phyloP scores from a whole-genome alignment of 2,329 filamentous ascomycete species.

The Pseudocercospora eumusae region DNA sequence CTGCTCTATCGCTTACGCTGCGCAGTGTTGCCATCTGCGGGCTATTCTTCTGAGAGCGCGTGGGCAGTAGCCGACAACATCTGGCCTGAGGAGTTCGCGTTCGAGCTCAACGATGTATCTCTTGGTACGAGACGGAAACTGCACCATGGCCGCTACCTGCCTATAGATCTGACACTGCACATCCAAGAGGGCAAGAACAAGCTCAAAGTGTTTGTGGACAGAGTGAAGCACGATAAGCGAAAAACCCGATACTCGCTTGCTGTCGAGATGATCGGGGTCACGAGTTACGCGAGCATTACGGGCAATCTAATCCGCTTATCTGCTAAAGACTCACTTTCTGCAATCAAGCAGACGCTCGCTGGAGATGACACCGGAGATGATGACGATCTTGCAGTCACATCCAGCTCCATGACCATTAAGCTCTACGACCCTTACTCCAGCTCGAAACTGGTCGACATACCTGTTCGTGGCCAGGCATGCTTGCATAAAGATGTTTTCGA shows the following conservation, averaged over 20 bases:
- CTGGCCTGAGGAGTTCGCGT: constrained; percentile 72
- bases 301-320: constrained; percentile 41
- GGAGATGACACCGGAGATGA: constrained; percentile 56
- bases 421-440: constrained; percentile 52
- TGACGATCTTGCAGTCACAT: constrained; percentile 48
- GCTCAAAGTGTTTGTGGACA: constrained; percentile 56
- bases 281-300: constrained; percentile 45
- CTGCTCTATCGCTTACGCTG: constrained; percentile 70
- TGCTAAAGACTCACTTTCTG: constrained; percentile 54
- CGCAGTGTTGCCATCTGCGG: constrained; percentile 47
- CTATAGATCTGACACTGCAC: constrained; percentile 69
- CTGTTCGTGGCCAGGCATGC: constrained; percentile 71
- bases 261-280: constrained; percentile 67
- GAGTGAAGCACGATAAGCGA: constrained; percentile 42
- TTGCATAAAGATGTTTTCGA: constrained; percentile 88
- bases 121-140: constrained; percentile 65
- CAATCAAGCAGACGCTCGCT: constrained; percentile 57
- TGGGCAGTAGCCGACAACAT: constrained; percentile 66
- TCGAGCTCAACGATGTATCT: constrained; percentile 63
- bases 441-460: constrained; percentile 62
- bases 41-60: constrained; percentile 46
- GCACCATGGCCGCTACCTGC: constrained; percentile 73
- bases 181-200: constrained; percentile 63
- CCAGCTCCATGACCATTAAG: constrained; percentile 46
- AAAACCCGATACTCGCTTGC: constrained; percentile 61